These are phyloP conservation scores for Saccharomycopsis sp. DNA, from an alignment of 805 yeast species.

Conservation along the genomic window DNA sequence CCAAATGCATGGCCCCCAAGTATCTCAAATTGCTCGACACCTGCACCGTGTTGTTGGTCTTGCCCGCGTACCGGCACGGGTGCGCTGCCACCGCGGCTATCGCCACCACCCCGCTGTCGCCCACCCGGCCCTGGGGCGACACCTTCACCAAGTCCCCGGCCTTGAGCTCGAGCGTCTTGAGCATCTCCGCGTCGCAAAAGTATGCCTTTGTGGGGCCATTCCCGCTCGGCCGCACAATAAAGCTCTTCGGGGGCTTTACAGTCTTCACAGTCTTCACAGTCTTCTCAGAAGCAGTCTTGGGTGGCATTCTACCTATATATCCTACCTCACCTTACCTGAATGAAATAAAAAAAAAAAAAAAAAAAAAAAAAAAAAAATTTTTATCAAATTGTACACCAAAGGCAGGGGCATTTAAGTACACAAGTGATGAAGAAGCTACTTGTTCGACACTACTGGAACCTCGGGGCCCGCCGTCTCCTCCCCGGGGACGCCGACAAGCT, in stretches of 20 bases:
- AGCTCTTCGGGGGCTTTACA: conserved; percentile 33
- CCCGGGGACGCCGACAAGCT: too few relatives aligned
- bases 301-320: background rate
- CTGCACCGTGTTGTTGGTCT: conserved; percentile 34
- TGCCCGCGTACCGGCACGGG: conserved; percentile 25
- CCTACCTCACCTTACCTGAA: too few relatives aligned
- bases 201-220: conserved; percentile 32
- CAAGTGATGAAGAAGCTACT: too few relatives aligned
- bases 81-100: too few relatives aligned
- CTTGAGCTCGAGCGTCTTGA: conserved; percentile 38
- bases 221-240: conserved; percentile 33
- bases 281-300: background rate
- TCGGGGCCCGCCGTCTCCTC: too few relatives aligned
- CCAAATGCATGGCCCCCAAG: conserved; percentile 36
- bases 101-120: conserved; percentile 31
- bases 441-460: too few relatives aligned
- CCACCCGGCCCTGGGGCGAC: conserved; percentile 37
- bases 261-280: conserved; percentile 23
- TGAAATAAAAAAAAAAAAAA: too few relatives aligned
- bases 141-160: conserved; percentile 39
- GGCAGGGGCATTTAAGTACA: too few relatives aligned
- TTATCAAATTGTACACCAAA: too few relatives aligned
- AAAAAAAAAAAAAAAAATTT: too few relatives aligned
- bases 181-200: conserved; percentile 36
- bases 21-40: conserved; percentile 40